A percentile compares a stretch with the other conserved stretches of the same genome.
Evolutionary conservation across 2,329 filamentous ascomycete genomes (phyloP).

Genomic region (Hymenotorrendiella dingleyae): DNA sequence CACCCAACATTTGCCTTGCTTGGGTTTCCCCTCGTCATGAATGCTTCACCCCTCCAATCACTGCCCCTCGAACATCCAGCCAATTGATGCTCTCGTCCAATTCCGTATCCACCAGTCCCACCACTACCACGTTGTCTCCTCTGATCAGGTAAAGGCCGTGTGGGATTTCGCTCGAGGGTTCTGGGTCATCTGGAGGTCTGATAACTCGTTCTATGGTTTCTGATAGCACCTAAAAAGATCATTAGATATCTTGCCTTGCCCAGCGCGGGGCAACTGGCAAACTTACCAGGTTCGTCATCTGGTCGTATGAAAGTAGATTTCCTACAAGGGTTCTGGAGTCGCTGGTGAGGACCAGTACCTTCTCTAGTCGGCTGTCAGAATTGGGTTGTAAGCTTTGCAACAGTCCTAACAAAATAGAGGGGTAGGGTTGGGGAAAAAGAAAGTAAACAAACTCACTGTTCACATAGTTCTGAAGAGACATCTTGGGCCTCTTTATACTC

Average conservation of each 20-base stretch:
- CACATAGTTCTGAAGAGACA: slow-evolving; percentile 49
- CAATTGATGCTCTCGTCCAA: slow-evolving; percentile 90
- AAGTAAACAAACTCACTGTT: slow-evolving; percentile 39
- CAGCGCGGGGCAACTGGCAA: not conserved
- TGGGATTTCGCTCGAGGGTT: slow-evolving; percentile 72
- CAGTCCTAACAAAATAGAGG: not conserved
- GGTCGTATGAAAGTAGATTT: slow-evolving; percentile 77
- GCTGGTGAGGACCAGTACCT: slow-evolving; percentile 83
- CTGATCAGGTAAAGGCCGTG: slow-evolving; percentile 88
- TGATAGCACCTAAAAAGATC: slow-evolving; percentile 58
- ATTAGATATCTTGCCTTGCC: not conserved
- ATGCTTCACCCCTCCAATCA: slow-evolving; percentile 83
- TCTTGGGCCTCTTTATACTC: slow-evolving; percentile 24
- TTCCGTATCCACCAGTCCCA: slow-evolving; percentile 83
- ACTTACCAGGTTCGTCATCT: slow-evolving; percentile 78
- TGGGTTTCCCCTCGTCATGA: slow-evolving; percentile 35
- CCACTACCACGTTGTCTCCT: slow-evolving; percentile 88
- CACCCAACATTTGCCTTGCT: not conserved
- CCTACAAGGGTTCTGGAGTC: slow-evolving; percentile 85
- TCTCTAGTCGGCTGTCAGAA: slow-evolving; percentile 56
- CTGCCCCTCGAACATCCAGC: slow-evolving; percentile 78
- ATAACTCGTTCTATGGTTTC: slow-evolving; percentile 87
- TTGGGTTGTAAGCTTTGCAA: slow-evolving; percentile 27
- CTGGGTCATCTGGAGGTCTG: slow-evolving; percentile 73
- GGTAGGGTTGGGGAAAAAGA: not conserved